Evolutionary conservation across 768 basidiomycete species (phyloP).

Genomic region (Tylopilus felleus): DNA sequence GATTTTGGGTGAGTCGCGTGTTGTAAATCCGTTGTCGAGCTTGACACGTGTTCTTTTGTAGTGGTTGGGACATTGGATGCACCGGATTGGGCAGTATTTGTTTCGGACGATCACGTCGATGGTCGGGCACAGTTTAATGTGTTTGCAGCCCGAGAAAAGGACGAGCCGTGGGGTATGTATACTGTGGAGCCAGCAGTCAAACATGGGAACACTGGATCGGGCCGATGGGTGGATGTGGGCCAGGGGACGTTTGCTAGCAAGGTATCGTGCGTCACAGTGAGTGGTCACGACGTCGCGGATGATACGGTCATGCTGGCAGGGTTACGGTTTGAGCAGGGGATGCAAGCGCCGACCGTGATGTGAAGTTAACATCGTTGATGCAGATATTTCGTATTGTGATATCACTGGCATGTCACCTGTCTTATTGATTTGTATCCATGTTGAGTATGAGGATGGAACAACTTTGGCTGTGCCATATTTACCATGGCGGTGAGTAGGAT

Average conservation of each 20-base stretch:
- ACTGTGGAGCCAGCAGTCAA: slow-evolving; percentile 50
- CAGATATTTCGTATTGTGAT: neutral
- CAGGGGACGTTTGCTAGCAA: slow-evolving; percentile 46
- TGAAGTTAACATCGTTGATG: slow-evolving; percentile 12
- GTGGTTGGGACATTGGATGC: slow-evolving; percentile 72
- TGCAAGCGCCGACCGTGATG: slow-evolving; percentile 51
- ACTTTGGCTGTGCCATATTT: too few relatives aligned
- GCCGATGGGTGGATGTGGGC: slow-evolving; percentile 42
- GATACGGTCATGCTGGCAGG: slow-evolving; percentile 62
- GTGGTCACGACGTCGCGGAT: slow-evolving; percentile 21
- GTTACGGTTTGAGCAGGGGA: slow-evolving; percentile 64
- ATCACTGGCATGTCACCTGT: too few relatives aligned
- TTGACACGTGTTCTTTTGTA: slow-evolving; percentile 14
- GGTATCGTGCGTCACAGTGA: slow-evolving; percentile 40
- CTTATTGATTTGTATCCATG: slow-evolving; percentile 16
- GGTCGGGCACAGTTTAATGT: slow-evolving; percentile 72
- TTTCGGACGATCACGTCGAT: slow-evolving; percentile 67
- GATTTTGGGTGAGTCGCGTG: slow-evolving; percentile 38
- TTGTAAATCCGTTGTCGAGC: neutral
- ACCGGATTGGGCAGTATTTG: slow-evolving; percentile 70
- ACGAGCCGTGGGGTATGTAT: slow-evolving; percentile 74
- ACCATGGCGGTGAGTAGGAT: too few relatives aligned
- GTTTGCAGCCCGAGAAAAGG: slow-evolving; percentile 44
- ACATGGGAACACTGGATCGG: slow-evolving; percentile 42
- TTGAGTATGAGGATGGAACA: too few relatives aligned